These are phyloP conservation scores for Salix koriyanagi DNA, from an alignment of 345 rosid species.

Conservation along the genomic window DNA sequence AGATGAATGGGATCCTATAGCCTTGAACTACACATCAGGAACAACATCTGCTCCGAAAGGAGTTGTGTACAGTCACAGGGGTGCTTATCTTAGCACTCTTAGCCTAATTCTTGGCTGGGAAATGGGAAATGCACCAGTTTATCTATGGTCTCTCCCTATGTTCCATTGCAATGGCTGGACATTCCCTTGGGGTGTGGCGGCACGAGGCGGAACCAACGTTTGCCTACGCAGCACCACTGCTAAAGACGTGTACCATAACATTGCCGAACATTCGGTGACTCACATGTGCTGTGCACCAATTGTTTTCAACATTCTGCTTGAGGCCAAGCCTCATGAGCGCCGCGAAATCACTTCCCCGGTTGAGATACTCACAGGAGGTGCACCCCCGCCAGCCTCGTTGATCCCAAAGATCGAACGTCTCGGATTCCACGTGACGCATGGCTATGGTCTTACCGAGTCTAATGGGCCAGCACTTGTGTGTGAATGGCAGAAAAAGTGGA, in stretches of 20 bases:
- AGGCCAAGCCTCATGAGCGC: slow-evolving; percentile 42
- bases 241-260: slow-evolving; percentile 39
- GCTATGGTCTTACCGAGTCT: slow-evolving; percentile 74
- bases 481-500: slow-evolving; percentile 76
- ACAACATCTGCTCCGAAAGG: slow-evolving; percentile 74
- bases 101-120: slow-evolving; percentile 57
- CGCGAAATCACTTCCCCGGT: slow-evolving; percentile 34
- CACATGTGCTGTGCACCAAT: slow-evolving; percentile 81
- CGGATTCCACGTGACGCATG: slow-evolving; percentile 66
- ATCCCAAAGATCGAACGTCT: slow-evolving; percentile 43
- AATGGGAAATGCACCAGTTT: slow-evolving; percentile 63
- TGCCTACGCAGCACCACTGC: slow-evolving; percentile 65
- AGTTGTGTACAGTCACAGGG: slow-evolving; percentile 74
- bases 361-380: slow-evolving; percentile 69
- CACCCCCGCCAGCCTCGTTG: slow-evolving; percentile 61
- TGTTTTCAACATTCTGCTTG: slow-evolving; percentile 59
- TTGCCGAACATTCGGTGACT: slow-evolving; percentile 51
- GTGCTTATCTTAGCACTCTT: slow-evolving; percentile 59
- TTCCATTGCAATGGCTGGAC: slow-evolving; percentile 87
- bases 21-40: slow-evolving; percentile 71
- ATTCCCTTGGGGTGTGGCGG: slow-evolving; percentile 70
- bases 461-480: slow-evolving; percentile 63
- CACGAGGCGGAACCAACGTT: slow-evolving; percentile 70
- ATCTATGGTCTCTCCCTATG: slow-evolving; percentile 80
- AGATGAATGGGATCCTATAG: slow-evolving; percentile 66